Percentiles rank a stretch among this genome's conserved stretches.
Conservation (phyloP, 2,329 filamentous ascomycete species). For the Neofusicoccum umdonicola region DNA sequence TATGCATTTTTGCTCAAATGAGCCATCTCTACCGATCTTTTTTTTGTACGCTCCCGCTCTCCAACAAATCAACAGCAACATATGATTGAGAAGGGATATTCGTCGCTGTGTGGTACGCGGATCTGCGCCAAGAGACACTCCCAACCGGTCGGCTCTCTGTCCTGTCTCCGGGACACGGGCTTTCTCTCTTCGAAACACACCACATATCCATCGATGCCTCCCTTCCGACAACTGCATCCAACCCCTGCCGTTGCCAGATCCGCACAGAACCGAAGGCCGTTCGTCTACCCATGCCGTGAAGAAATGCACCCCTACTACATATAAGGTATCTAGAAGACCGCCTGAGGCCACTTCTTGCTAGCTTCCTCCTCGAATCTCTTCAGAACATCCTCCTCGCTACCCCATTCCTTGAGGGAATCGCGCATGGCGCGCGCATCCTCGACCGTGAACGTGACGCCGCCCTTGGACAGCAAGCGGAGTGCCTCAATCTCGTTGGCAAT, state of each 20-base stretch:
- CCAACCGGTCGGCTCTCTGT: too few species aligned
- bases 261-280: neutral
- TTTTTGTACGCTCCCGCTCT: neutral
- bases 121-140: neutral
- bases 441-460: conserved; percentile 54
- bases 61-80: neutral
- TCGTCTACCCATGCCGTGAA: neutral
- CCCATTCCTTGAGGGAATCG: conserved; percentile 51
- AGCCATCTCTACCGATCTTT: neutral
- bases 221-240: too few species aligned
- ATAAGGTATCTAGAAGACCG: conserved; percentile 19
- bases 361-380: conserved; percentile 48
- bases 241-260: too few species aligned
- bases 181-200: too few species aligned
- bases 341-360: conserved; percentile 39
- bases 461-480: conserved; percentile 43
- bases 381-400: conserved; percentile 48
- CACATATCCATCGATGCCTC: too few species aligned
- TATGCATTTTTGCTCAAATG: neutral
- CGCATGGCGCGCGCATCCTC: conserved; percentile 59
- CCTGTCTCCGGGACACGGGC: too few species aligned
- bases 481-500: conserved; percentile 11
- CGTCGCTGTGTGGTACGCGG: neutral
- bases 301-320: neutral
- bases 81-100: neutral